Conservation (phyloP, 2,329 filamentous ascomycete species). For the Cordyceps fumosorosea region DNA sequence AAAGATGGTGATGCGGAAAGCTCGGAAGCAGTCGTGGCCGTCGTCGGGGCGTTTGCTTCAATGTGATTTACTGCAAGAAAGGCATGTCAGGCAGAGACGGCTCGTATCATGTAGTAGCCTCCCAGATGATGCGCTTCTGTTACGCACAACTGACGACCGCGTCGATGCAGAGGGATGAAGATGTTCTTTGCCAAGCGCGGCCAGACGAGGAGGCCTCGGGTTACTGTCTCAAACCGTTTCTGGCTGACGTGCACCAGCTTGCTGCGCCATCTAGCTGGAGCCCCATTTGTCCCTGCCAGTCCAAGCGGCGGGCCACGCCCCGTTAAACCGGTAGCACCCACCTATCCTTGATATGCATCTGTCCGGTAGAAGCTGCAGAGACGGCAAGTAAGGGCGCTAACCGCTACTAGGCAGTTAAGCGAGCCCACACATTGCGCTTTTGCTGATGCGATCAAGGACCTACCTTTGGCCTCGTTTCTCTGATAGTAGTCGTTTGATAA, state of each 20-base stretch:
- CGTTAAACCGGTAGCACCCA: background rate
- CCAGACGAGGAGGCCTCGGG: conserved; percentile 2
- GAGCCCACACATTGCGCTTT: conserved; percentile 35
- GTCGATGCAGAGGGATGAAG: background rate
- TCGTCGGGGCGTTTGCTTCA: background rate
- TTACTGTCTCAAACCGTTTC: background rate
- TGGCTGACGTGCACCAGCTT: conserved; percentile 2
- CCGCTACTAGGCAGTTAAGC: conserved; percentile 27
- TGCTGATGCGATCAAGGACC: conserved; percentile 1
- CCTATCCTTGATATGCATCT: conserved; percentile 3
- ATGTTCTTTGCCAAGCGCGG: background rate
- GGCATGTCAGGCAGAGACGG: background rate
- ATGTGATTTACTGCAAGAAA: background rate
- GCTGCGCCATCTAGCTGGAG: background rate
- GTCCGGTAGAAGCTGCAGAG: background rate
- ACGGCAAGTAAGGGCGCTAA: conserved; percentile 19
- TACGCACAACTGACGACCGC: background rate
- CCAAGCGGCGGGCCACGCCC: background rate
- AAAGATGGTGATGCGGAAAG: background rate
- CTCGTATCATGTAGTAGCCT: background rate
- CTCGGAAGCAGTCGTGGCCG: background rate
- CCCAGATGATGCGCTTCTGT: background rate
- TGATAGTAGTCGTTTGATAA: conserved; percentile 8
- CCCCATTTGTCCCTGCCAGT: too few relatives aligned
- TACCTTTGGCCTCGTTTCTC: background rate